Evolutionary conservation across 2,329 filamentous ascomycete genomes (phyloP).

Genomic region (Mariannaea elegans): DNA sequence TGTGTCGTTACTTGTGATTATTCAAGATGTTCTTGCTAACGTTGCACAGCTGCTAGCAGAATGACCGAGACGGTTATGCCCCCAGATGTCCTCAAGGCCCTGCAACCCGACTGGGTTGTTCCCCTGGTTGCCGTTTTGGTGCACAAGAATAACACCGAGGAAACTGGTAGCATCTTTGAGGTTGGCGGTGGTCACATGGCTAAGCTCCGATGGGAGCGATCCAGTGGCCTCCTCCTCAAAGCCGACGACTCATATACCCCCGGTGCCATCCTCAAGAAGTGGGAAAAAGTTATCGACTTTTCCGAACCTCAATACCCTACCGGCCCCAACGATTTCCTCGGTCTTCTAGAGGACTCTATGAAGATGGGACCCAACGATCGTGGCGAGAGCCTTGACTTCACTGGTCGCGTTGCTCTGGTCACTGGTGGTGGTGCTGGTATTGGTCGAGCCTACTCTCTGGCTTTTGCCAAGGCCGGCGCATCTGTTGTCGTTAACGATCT

Average conservation of each 20-base stretch:
- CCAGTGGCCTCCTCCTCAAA: constrained; percentile 88
- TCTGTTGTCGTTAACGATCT: constrained; percentile 95
- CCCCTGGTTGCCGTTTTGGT: constrained; percentile 89
- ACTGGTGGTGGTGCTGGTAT: constrained; percentile 92
- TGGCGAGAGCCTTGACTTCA: constrained; percentile 81
- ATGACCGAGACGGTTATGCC: constrained; percentile 98
- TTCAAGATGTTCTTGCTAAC: constrained; percentile 23
- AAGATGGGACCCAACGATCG: constrained; percentile 77
- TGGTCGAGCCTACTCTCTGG: constrained; percentile 87
- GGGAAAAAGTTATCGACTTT: constrained; percentile 89
- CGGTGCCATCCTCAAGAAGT: constrained; percentile 86
- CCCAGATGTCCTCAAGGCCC: constrained; percentile 84
- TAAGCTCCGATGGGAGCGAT: constrained; percentile 95
- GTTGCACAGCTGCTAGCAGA: constrained; percentile 77
- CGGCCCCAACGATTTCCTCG: constrained; percentile 88
- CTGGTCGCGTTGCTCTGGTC: constrained; percentile 84
- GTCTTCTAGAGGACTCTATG: constrained; percentile 82
- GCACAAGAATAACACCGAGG: constrained; percentile 82
- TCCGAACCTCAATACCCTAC: constrained; percentile 80
- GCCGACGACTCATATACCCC: constrained; percentile 89
- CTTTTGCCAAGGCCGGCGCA: constrained; percentile 85
- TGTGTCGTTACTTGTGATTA: constrained; percentile 37
- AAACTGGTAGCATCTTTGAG: constrained; percentile 93
- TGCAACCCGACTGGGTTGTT: constrained; percentile 95
- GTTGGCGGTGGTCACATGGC: constrained; percentile 91